Base-by-base conservation (phyloP, 768 basidiomycete species). In the Macrolepiota albuminosa region DNA sequence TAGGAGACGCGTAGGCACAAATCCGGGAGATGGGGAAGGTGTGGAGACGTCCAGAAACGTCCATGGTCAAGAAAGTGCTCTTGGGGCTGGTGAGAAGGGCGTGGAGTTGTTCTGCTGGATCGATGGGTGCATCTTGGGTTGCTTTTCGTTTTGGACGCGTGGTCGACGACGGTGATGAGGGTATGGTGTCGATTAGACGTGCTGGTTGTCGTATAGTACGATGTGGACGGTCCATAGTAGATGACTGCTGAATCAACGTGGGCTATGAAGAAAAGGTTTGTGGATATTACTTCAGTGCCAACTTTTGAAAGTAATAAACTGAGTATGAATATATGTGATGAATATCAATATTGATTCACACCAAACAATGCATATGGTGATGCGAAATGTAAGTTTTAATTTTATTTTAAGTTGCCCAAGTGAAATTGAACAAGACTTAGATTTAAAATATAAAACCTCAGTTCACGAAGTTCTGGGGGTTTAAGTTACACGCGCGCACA, bases 1-100 rank as follows among this genome's bases (percentile, higher is more conserved):
- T 54, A 49, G 57, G 52, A 51, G 45, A 39, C 18, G 16, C 52
- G 53, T 62, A 56, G 56, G 55, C 34, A 54, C 55, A 39, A 59
- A 57, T 56, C 39, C 51, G 47, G 61, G 60, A 29, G 51, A 47
- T 55, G 58, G 51, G 45, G 37, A 49, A 26, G 59, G 18, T 31
- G 57, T 55, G 29, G 49, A 47, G 48, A 76, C 79, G 70, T 72
- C 85, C 84, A 63, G 78, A 73, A 59, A 84, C 77, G 57, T 84
- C 76, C 63, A 81, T 70, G 14, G 39, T 48, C 42, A 55, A 57
- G 8, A 61, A 43, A 39, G 34, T 21, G 42, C 63, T 64, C 47
- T 64, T 61, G 26, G 63, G 43, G n/a, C 21, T 64, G 31, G 60
- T 59, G 45, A 64, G 57, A 43, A 64, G 58, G 6, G 16, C 29